Conservation (phyloP, 495 filamentous ascomycete genomes). For the Penicillium pulvis region DNA sequence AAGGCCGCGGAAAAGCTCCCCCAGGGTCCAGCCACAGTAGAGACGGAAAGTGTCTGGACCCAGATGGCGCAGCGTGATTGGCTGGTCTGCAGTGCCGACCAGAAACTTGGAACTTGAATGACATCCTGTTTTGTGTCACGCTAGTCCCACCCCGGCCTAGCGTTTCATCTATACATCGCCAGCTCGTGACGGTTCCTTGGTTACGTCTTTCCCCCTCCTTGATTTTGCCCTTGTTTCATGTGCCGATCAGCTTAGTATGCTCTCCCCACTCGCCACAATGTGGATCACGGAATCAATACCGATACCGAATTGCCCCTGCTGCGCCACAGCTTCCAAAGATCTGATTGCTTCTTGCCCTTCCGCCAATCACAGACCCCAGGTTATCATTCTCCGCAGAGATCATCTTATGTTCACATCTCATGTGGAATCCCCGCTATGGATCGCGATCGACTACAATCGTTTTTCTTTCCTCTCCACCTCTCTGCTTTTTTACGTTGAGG, state of each 20-base stretch:
- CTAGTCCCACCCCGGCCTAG: not conserved
- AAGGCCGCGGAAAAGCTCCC: not conserved
- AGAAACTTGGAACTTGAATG: not conserved
- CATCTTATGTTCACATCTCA: not conserved
- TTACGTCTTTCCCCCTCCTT: not conserved
- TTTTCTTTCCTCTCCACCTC: not conserved
- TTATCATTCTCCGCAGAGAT: not conserved
- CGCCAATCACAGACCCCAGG: not conserved
- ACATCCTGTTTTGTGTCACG: not conserved
- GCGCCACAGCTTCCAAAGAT: not conserved
- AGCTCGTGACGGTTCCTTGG: not conserved
- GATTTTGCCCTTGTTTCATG: not conserved
- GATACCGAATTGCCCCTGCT: not conserved
- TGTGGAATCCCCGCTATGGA: not conserved
- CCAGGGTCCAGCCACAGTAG: not conserved
- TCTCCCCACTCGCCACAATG: not conserved
- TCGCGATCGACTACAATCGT: not conserved
- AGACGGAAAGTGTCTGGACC: not conserved
- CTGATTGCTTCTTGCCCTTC: conserved; percentile 1
- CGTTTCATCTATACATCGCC: not conserved
- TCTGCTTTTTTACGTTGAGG: not conserved
- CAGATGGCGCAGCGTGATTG: not conserved
- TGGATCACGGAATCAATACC: not conserved
- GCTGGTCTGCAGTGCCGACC: not conserved
- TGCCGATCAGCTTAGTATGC: not conserved